These are phyloP conservation scores for Podaxis sp. DNA, from an alignment of 768 basidiomycete species.

Conservation along the genomic window DNA sequence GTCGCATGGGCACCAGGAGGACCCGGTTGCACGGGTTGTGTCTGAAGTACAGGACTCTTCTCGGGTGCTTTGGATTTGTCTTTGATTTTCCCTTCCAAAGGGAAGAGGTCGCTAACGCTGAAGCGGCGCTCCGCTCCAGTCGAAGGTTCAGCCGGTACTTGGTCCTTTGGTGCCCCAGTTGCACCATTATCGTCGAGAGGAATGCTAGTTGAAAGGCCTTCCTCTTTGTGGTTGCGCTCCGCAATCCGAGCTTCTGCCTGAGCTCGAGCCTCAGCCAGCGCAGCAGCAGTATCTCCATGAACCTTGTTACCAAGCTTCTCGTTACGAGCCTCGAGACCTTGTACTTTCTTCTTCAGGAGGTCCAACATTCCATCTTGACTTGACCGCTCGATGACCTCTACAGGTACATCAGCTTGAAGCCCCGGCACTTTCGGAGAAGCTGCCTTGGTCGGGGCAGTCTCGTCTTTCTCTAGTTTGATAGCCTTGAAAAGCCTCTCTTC, in stretches of 20 bases:
- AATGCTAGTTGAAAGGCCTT: conserved; percentile 27
- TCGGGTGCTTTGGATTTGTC: conserved; percentile 31
- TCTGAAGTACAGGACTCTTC: conserved; percentile 27
- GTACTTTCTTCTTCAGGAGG: conserved; percentile 69
- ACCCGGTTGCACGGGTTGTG: conserved; percentile 10
- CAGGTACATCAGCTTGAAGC: not conserved
- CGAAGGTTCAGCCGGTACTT: conserved; percentile 2
- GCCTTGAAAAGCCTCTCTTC: conserved; percentile 49
- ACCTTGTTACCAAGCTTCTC: conserved; percentile 61
- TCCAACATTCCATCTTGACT: conserved; percentile 56
- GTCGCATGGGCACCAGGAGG: conserved; percentile 4
- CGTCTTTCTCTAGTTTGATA: conserved; percentile 42
- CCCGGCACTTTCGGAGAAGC: not conserved
- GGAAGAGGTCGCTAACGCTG: conserved; percentile 63
- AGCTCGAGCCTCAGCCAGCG: conserved; percentile 67
- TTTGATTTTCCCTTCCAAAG: conserved; percentile 34
- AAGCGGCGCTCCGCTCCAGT: conserved; percentile 35
- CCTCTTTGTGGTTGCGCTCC: conserved; percentile 56
- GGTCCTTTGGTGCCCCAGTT: not conserved
- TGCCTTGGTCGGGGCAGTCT: conserved; percentile 28
- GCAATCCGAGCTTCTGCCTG: conserved; percentile 71
- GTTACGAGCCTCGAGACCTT: conserved; percentile 58
- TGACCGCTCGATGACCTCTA: conserved; percentile 17
- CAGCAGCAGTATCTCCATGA: conserved; percentile 45
- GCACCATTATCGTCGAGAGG: not conserved